A percentile compares a stretch with the other conserved stretches of the same genome.
phyloP scores from a whole-genome alignment of 495 filamentous ascomycete species.

The Penicillium cosmopolitanum region DNA sequence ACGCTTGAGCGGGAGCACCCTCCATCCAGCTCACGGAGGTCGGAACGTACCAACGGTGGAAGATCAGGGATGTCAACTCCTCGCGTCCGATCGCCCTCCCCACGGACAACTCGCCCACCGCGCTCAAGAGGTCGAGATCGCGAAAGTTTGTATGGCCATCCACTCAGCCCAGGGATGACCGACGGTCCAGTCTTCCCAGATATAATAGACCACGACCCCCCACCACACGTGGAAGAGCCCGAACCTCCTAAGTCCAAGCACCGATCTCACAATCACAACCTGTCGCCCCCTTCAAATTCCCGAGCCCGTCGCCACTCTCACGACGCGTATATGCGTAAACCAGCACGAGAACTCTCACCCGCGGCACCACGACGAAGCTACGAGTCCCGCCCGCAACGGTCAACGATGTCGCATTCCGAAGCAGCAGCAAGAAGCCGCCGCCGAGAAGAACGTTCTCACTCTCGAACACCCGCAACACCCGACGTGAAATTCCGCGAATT shows the following conservation, averaged over 20 bases:
- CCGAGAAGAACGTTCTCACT: conserved; percentile 31
- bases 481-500: conserved; percentile 34
- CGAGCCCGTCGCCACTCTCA: conserved; percentile 48
- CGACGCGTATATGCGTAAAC: conserved; percentile 44
- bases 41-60: conserved; percentile 21
- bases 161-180: conserved; percentile 27
- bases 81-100: conserved; percentile 39
- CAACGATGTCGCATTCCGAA: conserved; percentile 22
- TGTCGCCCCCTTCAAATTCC: conserved; percentile 36
- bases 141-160: conserved; percentile 20
- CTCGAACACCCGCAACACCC: conserved; percentile 8
- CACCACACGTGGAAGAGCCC: conserved; percentile 15
- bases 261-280: conserved; percentile 27
- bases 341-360: conserved; percentile 37
- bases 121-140: conserved; percentile 32
- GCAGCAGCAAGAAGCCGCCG: conserved; percentile 20
- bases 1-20: conserved; percentile 37
- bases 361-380: conserved; percentile 25
- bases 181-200: conserved; percentile 30
- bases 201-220: conserved; percentile 26
- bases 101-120: conserved; percentile 20
- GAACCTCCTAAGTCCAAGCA: conserved; percentile 19
- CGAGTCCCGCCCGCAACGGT: conserved; percentile 19
- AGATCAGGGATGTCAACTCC: conserved; percentile 32
- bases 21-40: conserved; percentile 23